A percentile compares a stretch with the other conserved stretches of the same genome.
Conservation (phyloP, 345 rosid genomes). For the Moringa oleifera region DNA sequence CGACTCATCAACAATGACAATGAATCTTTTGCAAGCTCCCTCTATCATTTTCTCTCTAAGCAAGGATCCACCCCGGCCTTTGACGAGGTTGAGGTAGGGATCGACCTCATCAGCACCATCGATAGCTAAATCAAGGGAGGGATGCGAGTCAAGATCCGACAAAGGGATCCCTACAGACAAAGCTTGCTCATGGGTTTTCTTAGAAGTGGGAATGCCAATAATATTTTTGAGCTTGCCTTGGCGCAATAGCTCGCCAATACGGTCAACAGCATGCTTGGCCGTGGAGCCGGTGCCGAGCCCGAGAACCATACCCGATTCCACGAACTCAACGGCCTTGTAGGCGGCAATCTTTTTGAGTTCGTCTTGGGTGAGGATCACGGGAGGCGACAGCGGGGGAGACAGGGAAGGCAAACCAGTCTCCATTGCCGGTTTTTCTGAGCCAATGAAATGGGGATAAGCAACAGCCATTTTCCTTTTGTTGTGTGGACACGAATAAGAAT, state of each 20-base stretch:
- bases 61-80: slow-evolving; percentile 91
- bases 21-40: slow-evolving; percentile 65
- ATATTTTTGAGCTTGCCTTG: slow-evolving; percentile 67
- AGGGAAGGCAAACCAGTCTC: slow-evolving; percentile 18
- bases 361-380: slow-evolving; percentile 51
- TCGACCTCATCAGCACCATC: slow-evolving; percentile 99
- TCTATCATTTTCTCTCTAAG: slow-evolving; percentile 94
- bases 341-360: slow-evolving; percentile 80
- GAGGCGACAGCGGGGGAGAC: slow-evolving; percentile 22
- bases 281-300: slow-evolving; percentile 99
- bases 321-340: slow-evolving; percentile 87
- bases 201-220: slow-evolving; percentile 84
- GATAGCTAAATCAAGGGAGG: slow-evolving; percentile 70
- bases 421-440: slow-evolving; percentile 32
- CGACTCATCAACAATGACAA: slow-evolving; percentile 71
- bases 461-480: slow-evolving; percentile 36
- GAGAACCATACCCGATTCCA: slow-evolving; percentile 94
- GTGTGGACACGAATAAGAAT: not conserved
- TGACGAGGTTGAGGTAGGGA: slow-evolving; percentile 67
- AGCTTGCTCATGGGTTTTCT: slow-evolving; percentile 71
- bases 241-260: slow-evolving; percentile 69
- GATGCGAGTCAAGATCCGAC: slow-evolving; percentile 70
- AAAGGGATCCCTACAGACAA: slow-evolving; percentile 74
- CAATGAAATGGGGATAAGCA: slow-evolving; percentile 33
- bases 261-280: slow-evolving; percentile 89